Percentiles rank a stretch among this genome's conserved stretches.
phyloP scores from a whole-genome alignment of 2,329 filamentous ascomycete species.

The Cladorrhinum sp. region DNA sequence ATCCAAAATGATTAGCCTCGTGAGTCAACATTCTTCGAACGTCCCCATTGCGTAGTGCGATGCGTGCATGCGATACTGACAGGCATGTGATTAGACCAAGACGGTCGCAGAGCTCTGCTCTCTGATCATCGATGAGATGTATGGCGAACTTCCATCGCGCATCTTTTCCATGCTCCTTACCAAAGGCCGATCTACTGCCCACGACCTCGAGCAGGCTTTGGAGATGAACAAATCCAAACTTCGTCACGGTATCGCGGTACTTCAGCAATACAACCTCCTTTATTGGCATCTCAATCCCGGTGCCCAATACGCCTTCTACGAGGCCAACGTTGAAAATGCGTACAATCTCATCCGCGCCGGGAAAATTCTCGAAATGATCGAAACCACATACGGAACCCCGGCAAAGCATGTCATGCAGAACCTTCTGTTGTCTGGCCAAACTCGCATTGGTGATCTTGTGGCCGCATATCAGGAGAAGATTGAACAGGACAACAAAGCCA shows the following conservation, averaged over 20 bases:
- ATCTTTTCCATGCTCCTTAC: conserved; percentile 77
- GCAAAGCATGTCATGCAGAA: conserved; percentile 73
- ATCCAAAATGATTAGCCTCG: neutral
- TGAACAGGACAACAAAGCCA: conserved; percentile 26
- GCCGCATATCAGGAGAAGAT: conserved; percentile 52
- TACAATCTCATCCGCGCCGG: conserved; percentile 80
- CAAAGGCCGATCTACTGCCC: conserved; percentile 71
- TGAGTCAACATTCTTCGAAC: neutral
- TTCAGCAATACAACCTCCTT: conserved; percentile 85
- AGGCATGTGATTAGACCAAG: conserved; percentile 52
- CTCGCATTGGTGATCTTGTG: conserved; percentile 66
- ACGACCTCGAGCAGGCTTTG: conserved; percentile 67
- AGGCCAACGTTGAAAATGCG: conserved; percentile 74
- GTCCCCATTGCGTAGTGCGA: neutral
- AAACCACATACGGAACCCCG: conserved; percentile 68
- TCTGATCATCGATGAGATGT: conserved; percentile 82
- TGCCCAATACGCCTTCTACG: conserved; percentile 68
- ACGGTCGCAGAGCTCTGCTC: conserved; percentile 83
- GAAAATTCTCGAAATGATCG: conserved; percentile 74
- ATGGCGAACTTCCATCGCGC: conserved; percentile 86
- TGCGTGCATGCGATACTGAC: conserved; percentile 25
- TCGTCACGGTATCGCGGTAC: conserved; percentile 75
- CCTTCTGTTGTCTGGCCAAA: conserved; percentile 74
- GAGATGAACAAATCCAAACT: conserved; percentile 71
- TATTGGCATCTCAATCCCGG: conserved; percentile 67